Base-by-base conservation (phyloP, 1,284 basidiomycete species). In the Trametes polyzona region DNA sequence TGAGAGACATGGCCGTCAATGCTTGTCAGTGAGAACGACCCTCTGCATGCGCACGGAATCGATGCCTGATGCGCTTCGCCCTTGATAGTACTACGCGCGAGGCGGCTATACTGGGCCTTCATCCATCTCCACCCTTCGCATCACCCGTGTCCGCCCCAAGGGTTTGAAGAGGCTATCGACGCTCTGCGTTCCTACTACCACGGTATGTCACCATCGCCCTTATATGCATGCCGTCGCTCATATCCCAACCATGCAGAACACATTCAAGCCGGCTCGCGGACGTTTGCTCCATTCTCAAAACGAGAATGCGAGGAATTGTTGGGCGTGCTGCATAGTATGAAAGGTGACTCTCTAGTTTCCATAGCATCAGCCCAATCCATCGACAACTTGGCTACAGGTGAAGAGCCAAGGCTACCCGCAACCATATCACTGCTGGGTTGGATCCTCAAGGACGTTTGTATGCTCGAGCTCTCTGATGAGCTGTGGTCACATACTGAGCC, bases 61-160 rank as follows among this genome's bases (percentile, higher is more conserved):
- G 3, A 4, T 6, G 16, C 24, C 14, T 29, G 23, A 42, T n/a
- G 33, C 33, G 33, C 12, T 35, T 35, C 11, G 6, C 14, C 33
- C 33, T 12, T 14, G 12, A 21, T 55, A 83, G 81, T 78, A 41
- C 77, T 78, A 48, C 76, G 79, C 47, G 69, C 70, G 5, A 73
- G 79, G 44, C 71, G 78, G 14, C 67, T 79, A 14, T 83, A 83
- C 62, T 83, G 80, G 80, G 81, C 78, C 53, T 81, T 75, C 55
- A 59, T 84, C 8, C 76, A 73, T 67, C 73, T 74, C 29, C 80
- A 83, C 63, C 79, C 81, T 10, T 70, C 71, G 5, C 82, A 83
- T 62, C 65, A 73, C 2, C 62, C 71, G 16, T 72, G 74, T 30
- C 78, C 78, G 17, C 40, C 63, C 10, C 68, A 72, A 42, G 81